These are phyloP conservation scores for Citeromyces hawaiiensis DNA, from an alignment of 1,139 yeast species.

Conservation along the genomic window DNA sequence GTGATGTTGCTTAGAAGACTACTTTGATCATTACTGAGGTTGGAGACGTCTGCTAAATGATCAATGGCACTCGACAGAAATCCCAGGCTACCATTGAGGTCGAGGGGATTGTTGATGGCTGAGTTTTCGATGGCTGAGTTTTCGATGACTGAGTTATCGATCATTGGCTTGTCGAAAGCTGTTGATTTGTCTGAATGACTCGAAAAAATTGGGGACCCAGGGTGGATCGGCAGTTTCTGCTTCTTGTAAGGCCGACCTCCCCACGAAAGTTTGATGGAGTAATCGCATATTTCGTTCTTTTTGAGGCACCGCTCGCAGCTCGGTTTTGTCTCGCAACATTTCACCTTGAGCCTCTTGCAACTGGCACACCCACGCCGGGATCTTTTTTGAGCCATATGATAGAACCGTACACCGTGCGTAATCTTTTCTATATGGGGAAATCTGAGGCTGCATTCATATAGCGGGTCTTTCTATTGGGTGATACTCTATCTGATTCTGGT, in stretches of 20 bases:
- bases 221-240: constrained; percentile 16
- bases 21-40: background rate
- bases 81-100: background rate
- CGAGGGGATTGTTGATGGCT: background rate
- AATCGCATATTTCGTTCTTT: constrained; percentile 38
- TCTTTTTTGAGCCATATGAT: constrained; percentile 13
- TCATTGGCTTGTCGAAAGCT: background rate
- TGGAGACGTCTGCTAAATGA: background rate
- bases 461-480: too few relatives aligned
- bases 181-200: background rate
- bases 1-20: background rate
- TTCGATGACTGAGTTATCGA: too few relatives aligned
- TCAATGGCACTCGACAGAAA: background rate
- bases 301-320: constrained; percentile 45
- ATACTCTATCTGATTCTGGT: too few relatives aligned
- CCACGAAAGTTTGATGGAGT: constrained; percentile 56
- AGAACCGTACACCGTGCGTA: background rate
- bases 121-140: too few relatives aligned
- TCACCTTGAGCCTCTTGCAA: constrained; percentile 57
- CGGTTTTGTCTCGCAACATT: constrained; percentile 66
- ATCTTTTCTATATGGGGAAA: too few relatives aligned
- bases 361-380: constrained; percentile 48
- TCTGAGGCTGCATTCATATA: too few relatives aligned
- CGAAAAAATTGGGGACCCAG: background rate
- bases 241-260: constrained; percentile 60